Conservation (phyloP, 768 basidiomycete species). For the Boletus rufocinnamomeus region DNA sequence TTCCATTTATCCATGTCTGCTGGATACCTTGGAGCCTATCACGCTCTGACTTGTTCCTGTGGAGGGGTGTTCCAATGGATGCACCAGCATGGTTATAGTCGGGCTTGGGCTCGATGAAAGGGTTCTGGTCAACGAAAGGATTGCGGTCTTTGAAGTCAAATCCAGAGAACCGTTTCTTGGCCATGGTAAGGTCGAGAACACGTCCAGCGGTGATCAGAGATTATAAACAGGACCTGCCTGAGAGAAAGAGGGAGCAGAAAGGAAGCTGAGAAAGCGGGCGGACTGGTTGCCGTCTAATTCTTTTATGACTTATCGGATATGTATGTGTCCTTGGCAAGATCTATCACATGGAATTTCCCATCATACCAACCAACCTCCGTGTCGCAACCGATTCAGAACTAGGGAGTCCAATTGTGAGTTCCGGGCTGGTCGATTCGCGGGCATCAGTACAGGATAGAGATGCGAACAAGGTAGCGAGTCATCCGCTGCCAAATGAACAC, state of each 20-base stretch:
- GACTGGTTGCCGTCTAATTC: constrained; percentile 5
- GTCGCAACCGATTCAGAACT: neutral
- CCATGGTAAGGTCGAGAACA: constrained; percentile 28
- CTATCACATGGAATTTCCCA: constrained; percentile 18
- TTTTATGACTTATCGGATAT: constrained; percentile 12
- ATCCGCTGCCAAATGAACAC: no score
- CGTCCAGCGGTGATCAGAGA: constrained; percentile 20
- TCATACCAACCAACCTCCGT: neutral
- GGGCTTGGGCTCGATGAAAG: constrained; percentile 37
- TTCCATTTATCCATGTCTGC: constrained; percentile 48
- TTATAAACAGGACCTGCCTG: constrained; percentile 33
- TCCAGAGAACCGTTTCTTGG: constrained; percentile 53
- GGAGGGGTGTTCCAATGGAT: constrained; percentile 49
- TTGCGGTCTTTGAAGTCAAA: constrained; percentile 69
- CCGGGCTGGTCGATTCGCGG: neutral
- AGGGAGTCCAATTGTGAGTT: no score
- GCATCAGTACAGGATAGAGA: constrained; percentile 1
- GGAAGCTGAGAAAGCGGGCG: neutral
- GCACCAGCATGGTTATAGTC: constrained; percentile 32
- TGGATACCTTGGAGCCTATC: constrained; percentile 83
- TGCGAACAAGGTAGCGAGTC: neutral
- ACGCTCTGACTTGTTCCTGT: constrained; percentile 86
- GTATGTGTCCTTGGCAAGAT: neutral
- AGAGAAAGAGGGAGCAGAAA: constrained; percentile 14
- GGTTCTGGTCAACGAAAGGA: constrained; percentile 53